Base-by-base conservation (phyloP, 169 alveolate genomes). In the Toxoplasma gondii region DNA sequence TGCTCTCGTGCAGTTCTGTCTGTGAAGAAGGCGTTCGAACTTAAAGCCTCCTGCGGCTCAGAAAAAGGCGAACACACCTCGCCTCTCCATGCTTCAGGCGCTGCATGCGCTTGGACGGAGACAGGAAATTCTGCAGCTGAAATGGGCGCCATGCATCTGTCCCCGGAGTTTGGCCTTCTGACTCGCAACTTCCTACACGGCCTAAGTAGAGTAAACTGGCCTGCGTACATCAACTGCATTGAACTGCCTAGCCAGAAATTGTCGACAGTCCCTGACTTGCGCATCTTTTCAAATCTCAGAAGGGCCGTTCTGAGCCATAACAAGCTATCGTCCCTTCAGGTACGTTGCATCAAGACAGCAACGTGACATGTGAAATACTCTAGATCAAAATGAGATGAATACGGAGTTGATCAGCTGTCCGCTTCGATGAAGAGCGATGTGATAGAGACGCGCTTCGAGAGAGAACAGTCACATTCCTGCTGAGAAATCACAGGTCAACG, bases 201-300 rank as follows among this genome's bases (percentile, higher is more conserved):
- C 41, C n/a, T 93, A 38, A 49, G 88, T 53, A 39, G 93, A 90
- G 64, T 53, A 31, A 93, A 86, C 74, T 93, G 95, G 95, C 86
- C 91, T 27, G 88, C 44, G 49, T 44, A 54, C 27, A 93, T 93
- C 38, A 83, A 86, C 39, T 70, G 90, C 43, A 10, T 93, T 53
- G 95, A 93, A 81, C 45, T 93, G 86, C 74, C 93, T 0, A 43
- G 67, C 29, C 64, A 86, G 93, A 90, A 93, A 36, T 31, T 93
- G 74, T 81, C 83, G 31, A 64, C 64, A 4, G 39, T 88, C 53
- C 95, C 95, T 43, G 69, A 74, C 36, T 27, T 88, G 54, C 88
- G 82, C 27, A 43, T 82, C 38, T 22, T 93, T 36, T 38, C 86
- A 27, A 91, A 81, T 41, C 93, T 93, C 19, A 49, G 93, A 31